These are phyloP conservation scores for Scytalidium sp. DNA, from an alignment of 2,329 filamentous ascomycete species.

Conservation along the genomic window DNA sequence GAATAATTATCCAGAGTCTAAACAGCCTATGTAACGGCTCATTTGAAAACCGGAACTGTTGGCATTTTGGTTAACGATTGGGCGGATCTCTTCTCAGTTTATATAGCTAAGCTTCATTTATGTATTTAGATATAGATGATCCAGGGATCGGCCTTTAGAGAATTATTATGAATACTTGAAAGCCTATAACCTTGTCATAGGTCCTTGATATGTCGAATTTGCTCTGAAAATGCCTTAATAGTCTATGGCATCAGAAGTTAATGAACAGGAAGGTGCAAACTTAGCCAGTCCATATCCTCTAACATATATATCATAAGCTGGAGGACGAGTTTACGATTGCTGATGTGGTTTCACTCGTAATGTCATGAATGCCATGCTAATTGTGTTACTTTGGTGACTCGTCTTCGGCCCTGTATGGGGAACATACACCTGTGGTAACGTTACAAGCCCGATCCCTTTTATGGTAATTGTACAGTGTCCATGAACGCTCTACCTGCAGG, in stretches of 20 bases:
- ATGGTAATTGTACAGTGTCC: neutral
- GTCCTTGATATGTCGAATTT: too few relatives aligned
- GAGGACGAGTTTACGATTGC: too few relatives aligned
- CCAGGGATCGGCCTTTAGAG: neutral
- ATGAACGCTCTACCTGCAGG: neutral
- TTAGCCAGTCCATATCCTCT: too few relatives aligned
- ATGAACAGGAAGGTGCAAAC: too few relatives aligned
- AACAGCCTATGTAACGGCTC: neutral
- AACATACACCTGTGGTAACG: neutral
- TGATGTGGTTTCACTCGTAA: too few relatives aligned
- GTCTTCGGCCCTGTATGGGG: neutral
- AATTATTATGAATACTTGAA: neutral
- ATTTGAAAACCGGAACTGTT: neutral
- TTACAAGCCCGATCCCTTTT: neutral
- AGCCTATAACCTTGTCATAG: too few relatives aligned
- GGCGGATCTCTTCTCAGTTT: neutral
- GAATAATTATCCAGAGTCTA: conserved; percentile 1
- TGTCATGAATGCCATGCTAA: neutral
- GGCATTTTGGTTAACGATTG: too few relatives aligned
- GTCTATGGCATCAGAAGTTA: too few relatives aligned
- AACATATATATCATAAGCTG: too few relatives aligned
- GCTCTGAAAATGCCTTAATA: too few relatives aligned
- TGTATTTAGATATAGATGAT: neutral
- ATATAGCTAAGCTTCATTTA: neutral
- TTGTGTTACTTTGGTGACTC: neutral